Base-by-base conservation (phyloP, 768 basidiomycete genomes). In the Cystofilobasidium ferigula region DNA sequence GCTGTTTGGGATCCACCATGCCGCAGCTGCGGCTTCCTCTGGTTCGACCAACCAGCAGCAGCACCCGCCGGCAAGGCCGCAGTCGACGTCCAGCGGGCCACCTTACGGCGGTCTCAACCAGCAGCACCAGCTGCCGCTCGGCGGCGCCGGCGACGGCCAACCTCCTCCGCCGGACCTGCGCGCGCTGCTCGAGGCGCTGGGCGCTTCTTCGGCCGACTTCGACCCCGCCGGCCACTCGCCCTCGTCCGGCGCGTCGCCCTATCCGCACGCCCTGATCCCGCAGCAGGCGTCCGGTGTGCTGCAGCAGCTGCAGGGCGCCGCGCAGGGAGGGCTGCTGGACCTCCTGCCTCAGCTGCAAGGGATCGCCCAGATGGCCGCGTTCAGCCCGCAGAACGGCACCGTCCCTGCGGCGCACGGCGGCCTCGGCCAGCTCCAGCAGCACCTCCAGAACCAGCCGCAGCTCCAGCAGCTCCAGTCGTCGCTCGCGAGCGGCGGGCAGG, bases 341-440 rank as follows among this genome's bases (percentile, higher is more conserved):
- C 51, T 54, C 51, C 51, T 54, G 26, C 51, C 51, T 10, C 51
- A 54, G 30, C 51, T 54, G 6, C 51, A 54, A 6, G 48, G 48
- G 3, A 8, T 53, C 48, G 30, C 30, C 6, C 51, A 54, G 51
- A 13, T 54, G 51, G 2, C 28, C 22, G 20, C 45, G n/a, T n/a
- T n/a, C n/a, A n/a, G n/a, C 16, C 38, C 8, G 16, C 45, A 48
- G 45, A 48, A n/a, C 51, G 51, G 51, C 51, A 28, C 28, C 7
- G 51, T 2, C 3, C 28, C 48, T 42, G 40, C 40, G 10, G 40
- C 40, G n/a, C n/a, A n/a, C 13, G 20, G 20, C 43, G n/a, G 45
- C n/a, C 45, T 47, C 13, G 45, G 22, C n/a, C 45, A n/a, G 22
- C 20, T 47, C 22, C 45, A 47, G 45, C 45, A 47, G n/a, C 45